Evolutionary conservation across 805 yeast genomes (phyloP), one percentile per base, ranked within the genome.

Genomic region (Metschnikowia santaceciliae): DNA sequence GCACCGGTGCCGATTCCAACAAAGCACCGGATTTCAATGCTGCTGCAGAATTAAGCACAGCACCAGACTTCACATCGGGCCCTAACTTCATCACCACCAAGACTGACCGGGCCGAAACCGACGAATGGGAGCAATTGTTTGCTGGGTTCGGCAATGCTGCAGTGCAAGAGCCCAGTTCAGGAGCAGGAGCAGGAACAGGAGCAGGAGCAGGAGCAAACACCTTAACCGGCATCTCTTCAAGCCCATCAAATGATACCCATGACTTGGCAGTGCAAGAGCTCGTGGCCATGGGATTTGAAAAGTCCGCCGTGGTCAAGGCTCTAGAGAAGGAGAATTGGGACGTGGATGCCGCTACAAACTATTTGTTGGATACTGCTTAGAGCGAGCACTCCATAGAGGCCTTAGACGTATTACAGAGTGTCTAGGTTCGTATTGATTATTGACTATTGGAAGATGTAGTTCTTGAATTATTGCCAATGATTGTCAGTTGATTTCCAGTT

Each of bases 121-220:
- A 89, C 61, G 97, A 90, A 66, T 90, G 97, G 97, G 96, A 90
- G 62, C 91, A 89, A 69, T 78, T 90, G 23, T 90, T 90, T 71
- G 92, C 95, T 3, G 96, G 95, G 0, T 87, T 88, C 64, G 91
- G 92, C 15, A 86, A 85, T 54, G 61, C 63, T 4, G 36, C 54
- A 5, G 47, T 34, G 11, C 26, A 34, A 6, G 40, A 34, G 15
- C 45, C 30, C 10, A 26, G 30, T 26, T 26, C 42, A 8, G 14
- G 42, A 10, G 17, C 14, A 44, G 13, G 15, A 17, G 23, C 40
- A 15, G 6, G 3, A 19, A 3, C 17, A 17, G 19, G 0, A 17
- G 19, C 42, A 8, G 14, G 42, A 10, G 14, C 14, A 44, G 14
- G 14, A 17, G 34, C 41, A 17, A 45, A 23, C 34, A 51, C 6